Conservation (phyloP, 2,329 filamentous ascomycete genomes). For the Bimuria novae-zelandiae region DNA sequence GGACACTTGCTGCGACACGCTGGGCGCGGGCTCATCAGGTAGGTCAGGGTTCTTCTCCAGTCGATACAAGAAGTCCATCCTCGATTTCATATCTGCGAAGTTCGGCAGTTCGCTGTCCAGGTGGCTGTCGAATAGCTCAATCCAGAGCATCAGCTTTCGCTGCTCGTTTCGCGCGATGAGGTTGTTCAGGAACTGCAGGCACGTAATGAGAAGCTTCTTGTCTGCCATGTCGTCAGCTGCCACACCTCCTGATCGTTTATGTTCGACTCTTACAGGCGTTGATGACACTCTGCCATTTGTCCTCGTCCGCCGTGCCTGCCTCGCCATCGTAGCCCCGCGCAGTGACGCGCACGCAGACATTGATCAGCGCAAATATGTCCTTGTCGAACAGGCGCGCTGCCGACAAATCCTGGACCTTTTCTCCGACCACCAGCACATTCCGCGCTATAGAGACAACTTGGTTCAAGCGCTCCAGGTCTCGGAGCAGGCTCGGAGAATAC, state of each 20-base stretch:
- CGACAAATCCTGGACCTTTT: conserved; percentile 65
- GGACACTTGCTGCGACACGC: conserved; percentile 19
- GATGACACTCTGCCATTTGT: conserved; percentile 68
- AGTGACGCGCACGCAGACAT: conserved; percentile 67
- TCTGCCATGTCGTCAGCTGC: conserved; percentile 36
- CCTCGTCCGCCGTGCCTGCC: conserved; percentile 64
- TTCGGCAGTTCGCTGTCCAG: conserved; percentile 46
- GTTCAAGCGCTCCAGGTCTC: conserved; percentile 66
- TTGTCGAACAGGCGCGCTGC: conserved; percentile 64
- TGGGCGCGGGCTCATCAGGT: conserved; percentile 16
- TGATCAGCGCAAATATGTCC: conserved; percentile 64
- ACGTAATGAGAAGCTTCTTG: conserved; percentile 68
- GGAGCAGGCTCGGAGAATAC: conserved; percentile 62
- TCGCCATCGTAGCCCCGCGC: conserved; percentile 68
- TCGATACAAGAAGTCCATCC: conserved; percentile 36
- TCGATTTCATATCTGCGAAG: conserved; percentile 44
- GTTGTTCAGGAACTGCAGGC: conserved; percentile 69
- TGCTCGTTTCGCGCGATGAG: conserved; percentile 69
- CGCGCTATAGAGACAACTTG: conserved; percentile 65
- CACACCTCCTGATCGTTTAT: too few species aligned
- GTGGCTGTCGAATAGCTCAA: conserved; percentile 66
- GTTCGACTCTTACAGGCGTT: conserved; percentile 55
- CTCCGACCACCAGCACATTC: conserved; percentile 65
- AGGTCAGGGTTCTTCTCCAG: conserved; percentile 24
- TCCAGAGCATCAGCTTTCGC: conserved; percentile 67